These are phyloP conservation scores for Stentor coeruleus DNA, from an alignment of 73 alveolate genomes.

Conservation along the genomic window DNA sequence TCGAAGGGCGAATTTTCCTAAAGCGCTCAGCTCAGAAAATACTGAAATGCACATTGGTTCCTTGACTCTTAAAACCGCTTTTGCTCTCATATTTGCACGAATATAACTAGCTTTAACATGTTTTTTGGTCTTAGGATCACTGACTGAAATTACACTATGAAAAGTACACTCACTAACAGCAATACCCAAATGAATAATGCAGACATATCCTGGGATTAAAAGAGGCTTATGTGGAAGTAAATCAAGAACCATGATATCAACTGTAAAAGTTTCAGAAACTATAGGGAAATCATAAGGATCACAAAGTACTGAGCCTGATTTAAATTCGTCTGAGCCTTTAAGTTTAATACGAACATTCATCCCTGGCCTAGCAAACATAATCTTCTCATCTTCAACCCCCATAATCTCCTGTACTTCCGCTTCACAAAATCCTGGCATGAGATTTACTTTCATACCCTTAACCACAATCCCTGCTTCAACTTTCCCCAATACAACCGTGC, in stretches of 20 bases:
- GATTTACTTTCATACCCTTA: neutral
- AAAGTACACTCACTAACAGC: neutral
- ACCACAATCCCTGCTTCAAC: constrained; percentile 84
- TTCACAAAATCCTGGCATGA: neutral
- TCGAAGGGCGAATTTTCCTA: constrained; percentile 12
- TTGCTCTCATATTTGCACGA: neutral
- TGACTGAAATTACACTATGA: neutral
- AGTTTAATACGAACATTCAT: neutral
- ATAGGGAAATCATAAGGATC: constrained; percentile 5
- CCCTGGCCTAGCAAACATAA: neutral
- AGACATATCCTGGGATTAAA: neutral
- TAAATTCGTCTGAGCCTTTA: neutral
- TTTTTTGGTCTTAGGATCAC: neutral
- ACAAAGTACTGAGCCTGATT: neutral
- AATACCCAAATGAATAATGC: neutral
- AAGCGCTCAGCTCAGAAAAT: neutral
- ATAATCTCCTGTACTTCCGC: neutral
- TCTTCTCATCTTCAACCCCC: constrained; percentile 2
- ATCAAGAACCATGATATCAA: constrained; percentile 8
- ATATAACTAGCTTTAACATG: neutral
- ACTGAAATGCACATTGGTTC: neutral
- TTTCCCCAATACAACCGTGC: constrained; percentile 95
- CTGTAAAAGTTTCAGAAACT: neutral
- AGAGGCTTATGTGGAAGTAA: neutral
- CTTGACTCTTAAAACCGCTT: neutral